phyloP scores from a whole-genome alignment of 1,284 basidiomycete species.

The Pseudozyma sp. region DNA sequence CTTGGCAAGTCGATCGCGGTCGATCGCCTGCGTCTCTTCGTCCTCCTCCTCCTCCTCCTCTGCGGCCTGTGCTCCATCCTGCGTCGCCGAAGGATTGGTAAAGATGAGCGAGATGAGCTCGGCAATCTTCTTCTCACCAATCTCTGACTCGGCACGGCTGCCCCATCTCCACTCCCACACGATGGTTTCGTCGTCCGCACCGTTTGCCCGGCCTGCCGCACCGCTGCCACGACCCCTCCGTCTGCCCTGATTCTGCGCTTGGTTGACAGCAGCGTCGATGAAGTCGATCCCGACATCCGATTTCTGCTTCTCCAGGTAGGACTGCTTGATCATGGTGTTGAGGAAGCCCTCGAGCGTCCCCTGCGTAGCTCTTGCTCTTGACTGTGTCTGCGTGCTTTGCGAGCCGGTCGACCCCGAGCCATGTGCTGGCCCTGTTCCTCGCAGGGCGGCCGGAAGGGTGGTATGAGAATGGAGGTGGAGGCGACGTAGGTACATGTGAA shows the following conservation, averaged over 20 bases:
- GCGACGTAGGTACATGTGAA: slow-evolving; percentile 33
- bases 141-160: slow-evolving; percentile 62
- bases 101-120: slow-evolving; percentile 60
- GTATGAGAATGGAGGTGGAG: slow-evolving; percentile 31
- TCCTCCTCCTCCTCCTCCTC: slow-evolving; percentile 41
- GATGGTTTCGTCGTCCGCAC: slow-evolving; percentile 41
- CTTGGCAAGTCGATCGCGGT: slow-evolving; percentile 25
- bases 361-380: slow-evolving; percentile 21
- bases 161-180: slow-evolving; percentile 68
- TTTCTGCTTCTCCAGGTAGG: slow-evolving; percentile 62
- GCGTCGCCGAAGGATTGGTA: slow-evolving; percentile 23
- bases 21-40: slow-evolving; percentile 28
- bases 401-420: slow-evolving; percentile 18
- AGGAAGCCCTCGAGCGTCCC: slow-evolving; percentile 56
- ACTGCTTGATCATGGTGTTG: slow-evolving; percentile 45
- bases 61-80: slow-evolving; percentile 15
- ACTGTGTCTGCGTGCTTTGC: slow-evolving; percentile 42
- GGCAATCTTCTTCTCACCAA: slow-evolving; percentile 64
- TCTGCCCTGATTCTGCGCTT: slow-evolving; percentile 22
- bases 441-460: slow-evolving; percentile 25
- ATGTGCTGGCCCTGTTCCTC: slow-evolving; percentile 26
- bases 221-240: slow-evolving; percentile 26
- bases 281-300: slow-evolving; percentile 31
- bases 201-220: slow-evolving; percentile 6
- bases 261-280: slow-evolving; percentile 29